phyloP scores from a whole-genome alignment of 2,329 filamentous ascomycete species.

The Metarhizium robertsii region DNA sequence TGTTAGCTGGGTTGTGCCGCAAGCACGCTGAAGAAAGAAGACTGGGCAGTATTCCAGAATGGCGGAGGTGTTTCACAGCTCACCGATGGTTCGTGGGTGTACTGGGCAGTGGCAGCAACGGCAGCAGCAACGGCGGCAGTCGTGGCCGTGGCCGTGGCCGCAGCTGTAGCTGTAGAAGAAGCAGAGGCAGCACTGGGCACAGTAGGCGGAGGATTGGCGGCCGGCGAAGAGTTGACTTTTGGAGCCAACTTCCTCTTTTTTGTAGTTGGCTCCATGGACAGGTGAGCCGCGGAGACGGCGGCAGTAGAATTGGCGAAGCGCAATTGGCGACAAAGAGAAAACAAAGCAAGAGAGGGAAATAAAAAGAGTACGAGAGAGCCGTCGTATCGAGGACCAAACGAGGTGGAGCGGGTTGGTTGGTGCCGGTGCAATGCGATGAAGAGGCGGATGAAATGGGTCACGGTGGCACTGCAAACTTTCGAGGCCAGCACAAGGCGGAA shows the following conservation, averaged over 20 bases:
- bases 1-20: neutral
- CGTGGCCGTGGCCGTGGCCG: neutral
- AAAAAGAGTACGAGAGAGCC: neutral
- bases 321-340: neutral
- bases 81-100: slow-evolving; percentile 6
- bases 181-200: slow-evolving; percentile 7
- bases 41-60: neutral
- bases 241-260: slow-evolving; percentile 36
- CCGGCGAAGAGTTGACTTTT: slow-evolving; percentile 25
- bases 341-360: neutral
- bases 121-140: neutral
- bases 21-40: neutral
- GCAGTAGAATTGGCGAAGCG: slow-evolving; percentile 10
- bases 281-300: slow-evolving; percentile 6
- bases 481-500: slow-evolving; percentile 3
- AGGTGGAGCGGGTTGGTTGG: neutral
- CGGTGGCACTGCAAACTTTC: neutral
- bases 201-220: slow-evolving; percentile 17
- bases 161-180: no score
- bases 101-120: neutral
- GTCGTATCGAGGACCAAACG: neutral
- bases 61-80: neutral
- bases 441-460: neutral
- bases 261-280: slow-evolving; percentile 32
- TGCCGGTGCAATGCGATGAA: neutral